These are phyloP conservation scores for Cercophora newfieldiana DNA, from an alignment of 495 filamentous ascomycete species.

Conservation along the genomic window DNA sequence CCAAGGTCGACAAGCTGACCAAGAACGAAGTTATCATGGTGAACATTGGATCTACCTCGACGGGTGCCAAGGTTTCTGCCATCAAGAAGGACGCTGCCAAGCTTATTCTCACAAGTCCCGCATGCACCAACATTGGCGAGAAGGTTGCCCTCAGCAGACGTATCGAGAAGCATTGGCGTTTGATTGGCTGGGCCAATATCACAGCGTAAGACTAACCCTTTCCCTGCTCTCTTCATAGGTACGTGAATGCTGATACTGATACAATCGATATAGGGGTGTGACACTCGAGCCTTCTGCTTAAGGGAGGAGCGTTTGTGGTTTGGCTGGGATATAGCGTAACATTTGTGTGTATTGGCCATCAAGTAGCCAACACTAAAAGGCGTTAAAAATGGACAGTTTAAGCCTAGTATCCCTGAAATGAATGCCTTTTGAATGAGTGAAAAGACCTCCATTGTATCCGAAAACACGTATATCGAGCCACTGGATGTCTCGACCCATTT, in stretches of 20 bases:
- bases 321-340: not conserved
- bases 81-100: constrained; percentile 98
- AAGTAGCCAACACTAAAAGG: no score
- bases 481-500: no score
- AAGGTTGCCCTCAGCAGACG: constrained; percentile 94
- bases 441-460: no score
- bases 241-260: not conserved
- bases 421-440: no score
- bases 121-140: constrained; percentile 91
- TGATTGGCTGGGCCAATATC: constrained; percentile 97
- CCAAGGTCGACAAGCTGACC: constrained; percentile 93
- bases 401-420: no score
- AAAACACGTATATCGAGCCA: no score
- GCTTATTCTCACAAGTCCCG: constrained; percentile 72
- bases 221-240: not conserved
- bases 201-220: constrained; percentile 50
- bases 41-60: constrained; percentile 96
- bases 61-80: constrained; percentile 89
- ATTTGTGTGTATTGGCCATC: not conserved
- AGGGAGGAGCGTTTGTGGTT: not conserved
- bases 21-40: constrained; percentile 99
- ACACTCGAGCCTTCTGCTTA: constrained; percentile 10
- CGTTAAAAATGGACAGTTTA: no score
- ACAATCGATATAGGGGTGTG: constrained; percentile 22
- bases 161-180: constrained; percentile 99